Evolutionary conservation across 192 early-diverging fungal genomes (phyloP).

Genomic region (Pilaira anomala): DNA sequence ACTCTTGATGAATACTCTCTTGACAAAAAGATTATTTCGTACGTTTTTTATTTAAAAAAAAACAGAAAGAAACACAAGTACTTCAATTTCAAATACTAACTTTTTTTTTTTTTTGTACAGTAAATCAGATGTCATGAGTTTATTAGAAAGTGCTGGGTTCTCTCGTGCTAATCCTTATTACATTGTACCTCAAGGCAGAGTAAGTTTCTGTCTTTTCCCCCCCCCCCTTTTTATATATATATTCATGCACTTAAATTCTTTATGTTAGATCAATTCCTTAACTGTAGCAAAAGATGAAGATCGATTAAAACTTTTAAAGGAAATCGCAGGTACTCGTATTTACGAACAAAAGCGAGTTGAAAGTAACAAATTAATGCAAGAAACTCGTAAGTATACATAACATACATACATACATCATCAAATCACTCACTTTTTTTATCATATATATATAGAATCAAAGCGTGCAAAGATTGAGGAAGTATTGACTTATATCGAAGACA

Average conservation of each 20-base stretch:
- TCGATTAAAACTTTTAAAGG: constrained; percentile 87
- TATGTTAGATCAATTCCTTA: constrained; percentile 75
- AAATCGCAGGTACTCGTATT: constrained; percentile 95
- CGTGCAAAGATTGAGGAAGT: constrained; percentile 87
- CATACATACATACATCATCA: neutral
- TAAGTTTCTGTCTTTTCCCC: constrained; percentile 32
- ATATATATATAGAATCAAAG: constrained; percentile 59
- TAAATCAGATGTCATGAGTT: constrained; percentile 87
- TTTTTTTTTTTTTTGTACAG: constrained; percentile 38
- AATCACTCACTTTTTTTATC: neutral
- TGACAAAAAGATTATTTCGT: constrained; percentile 88
- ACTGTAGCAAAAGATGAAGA: constrained; percentile 94
- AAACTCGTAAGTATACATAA: constrained; percentile 69
- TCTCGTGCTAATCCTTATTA: constrained; percentile 97
- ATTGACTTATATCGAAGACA: constrained; percentile 82
- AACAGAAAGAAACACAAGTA: neutral
- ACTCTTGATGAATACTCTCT: constrained; percentile 99
- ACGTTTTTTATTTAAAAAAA: constrained; percentile 27
- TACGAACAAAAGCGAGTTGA: constrained; percentile 90
- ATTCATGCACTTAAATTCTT: neutral
- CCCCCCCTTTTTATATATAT: neutral
- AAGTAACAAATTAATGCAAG: constrained; percentile 89
- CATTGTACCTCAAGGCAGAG: constrained; percentile 96
- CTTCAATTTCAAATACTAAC: neutral
- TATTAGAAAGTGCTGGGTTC: constrained; percentile 95